Base-by-base conservation (phyloP, 139 green algal genomes). In the Trebouxia sp. region DNA sequence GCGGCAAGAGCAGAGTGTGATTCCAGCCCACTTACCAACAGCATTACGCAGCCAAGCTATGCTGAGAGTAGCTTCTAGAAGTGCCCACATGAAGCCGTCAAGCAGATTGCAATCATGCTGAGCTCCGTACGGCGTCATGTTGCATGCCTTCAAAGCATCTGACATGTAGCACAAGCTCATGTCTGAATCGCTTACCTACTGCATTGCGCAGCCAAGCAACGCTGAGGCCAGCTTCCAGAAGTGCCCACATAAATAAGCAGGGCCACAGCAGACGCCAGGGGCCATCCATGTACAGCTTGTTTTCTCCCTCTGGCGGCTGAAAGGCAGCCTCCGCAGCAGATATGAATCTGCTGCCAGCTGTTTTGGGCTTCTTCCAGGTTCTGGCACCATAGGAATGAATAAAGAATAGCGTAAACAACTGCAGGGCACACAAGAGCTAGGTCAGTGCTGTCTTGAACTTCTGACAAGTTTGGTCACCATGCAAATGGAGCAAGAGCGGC, bases 391-490 rank as follows among this genome's bases (percentile, higher is more conserved):
- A 53, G 24, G 67, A 38, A 38, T 77, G 67, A 4, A 77, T 28
- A 1, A 51, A 15, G 22, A 77, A 56, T 22, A 77, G 39, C 67
- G 38, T 56, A 28, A 77, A 77, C 24, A 77, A 28, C 67, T 77
- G 67, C 41, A 77, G 10, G 22, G 1, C 22, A 1, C 0, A 1
- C 0, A 50, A 5, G 32, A 75, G 17, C 6, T 1, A n/a, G 48
- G 48, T n/a, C 17, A 58, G 15, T 58, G 48, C n/a, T n/a, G n/a
- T n/a, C n/a, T n/a, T n/a, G n/a, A n/a, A n/a, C n/a, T n/a, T n/a
- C n/a, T n/a, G n/a, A n/a, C n/a, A n/a, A n/a, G n/a, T n/a, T n/a
- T n/a, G n/a, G n/a, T n/a, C n/a, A n/a, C n/a, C n/a, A n/a, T n/a
- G n/a, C n/a, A n/a, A n/a, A n/a, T n/a, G n/a, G n/a, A n/a, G n/a